Evolutionary conservation across 2,329 filamentous ascomycete species (phyloP).

Genomic region (Fusarium sp.): DNA sequence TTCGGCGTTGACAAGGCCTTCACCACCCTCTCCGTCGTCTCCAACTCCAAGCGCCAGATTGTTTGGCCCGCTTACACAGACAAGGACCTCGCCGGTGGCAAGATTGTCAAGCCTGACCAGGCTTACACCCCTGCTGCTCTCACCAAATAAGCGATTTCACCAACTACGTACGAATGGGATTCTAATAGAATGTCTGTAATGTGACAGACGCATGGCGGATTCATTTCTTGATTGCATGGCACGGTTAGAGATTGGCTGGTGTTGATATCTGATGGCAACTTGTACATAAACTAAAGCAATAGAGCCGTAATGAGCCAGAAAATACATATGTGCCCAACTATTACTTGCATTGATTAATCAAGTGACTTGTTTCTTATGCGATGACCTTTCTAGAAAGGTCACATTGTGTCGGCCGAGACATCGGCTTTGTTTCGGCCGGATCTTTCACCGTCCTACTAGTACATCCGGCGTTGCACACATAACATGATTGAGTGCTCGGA

Average conservation of each 20-base stretch:
- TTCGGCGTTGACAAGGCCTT: constrained; percentile 63
- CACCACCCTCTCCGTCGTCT: constrained; percentile 61
- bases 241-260: constrained; percentile 1
- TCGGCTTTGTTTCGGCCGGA: no score
- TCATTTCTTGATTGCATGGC: background rate
- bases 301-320: background rate
- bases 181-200: background rate
- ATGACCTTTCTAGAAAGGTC: no score
- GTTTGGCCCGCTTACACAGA: constrained; percentile 64
- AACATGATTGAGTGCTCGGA: no score
- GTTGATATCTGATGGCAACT: constrained; percentile 3
- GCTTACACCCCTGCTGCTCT: constrained; percentile 52
- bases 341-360: background rate
- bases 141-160: constrained; percentile 27
- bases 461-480: no score
- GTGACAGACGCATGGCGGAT: background rate
- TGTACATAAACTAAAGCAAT: constrained; percentile 11
- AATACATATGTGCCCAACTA: background rate
- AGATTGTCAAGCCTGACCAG: constrained; percentile 60
- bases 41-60: constrained; percentile 55
- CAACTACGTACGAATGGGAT: background rate
- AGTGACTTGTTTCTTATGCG: no score
- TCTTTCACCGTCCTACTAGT: no score
- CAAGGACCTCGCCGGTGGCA: constrained; percentile 55
- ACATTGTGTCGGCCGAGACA: no score